Conservation (phyloP, 306 rosid genomes). For the Cicer yamashitae region DNA sequence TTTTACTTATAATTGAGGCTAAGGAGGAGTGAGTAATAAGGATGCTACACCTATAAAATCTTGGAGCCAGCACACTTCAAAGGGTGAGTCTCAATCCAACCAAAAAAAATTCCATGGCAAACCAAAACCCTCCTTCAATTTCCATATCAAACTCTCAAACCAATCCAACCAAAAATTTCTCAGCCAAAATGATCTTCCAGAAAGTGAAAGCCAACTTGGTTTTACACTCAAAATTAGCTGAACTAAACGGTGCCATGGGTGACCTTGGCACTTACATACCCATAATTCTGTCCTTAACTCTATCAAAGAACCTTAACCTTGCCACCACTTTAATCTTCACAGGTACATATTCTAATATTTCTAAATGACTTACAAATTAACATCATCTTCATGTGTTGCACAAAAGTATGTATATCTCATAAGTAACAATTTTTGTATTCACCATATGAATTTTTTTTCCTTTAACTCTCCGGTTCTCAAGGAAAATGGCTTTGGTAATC, state of each 20-base stretch:
- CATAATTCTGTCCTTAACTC: constrained; percentile 59
- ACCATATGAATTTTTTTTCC: neutral
- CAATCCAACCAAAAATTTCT: constrained; percentile 24
- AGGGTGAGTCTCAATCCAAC: constrained; percentile 1
- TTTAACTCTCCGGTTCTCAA: too few relatives aligned
- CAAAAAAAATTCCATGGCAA: constrained; percentile 48
- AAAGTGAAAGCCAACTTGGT: constrained; percentile 57
- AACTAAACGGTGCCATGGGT: constrained; percentile 78
- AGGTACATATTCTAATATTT: constrained; percentile 39
- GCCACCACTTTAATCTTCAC: constrained; percentile 56
- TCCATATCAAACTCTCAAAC: constrained; percentile 38
- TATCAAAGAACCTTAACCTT: constrained; percentile 54
- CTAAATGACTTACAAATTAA: neutral
- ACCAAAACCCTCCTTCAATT: constrained; percentile 43
- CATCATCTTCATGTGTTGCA: neutral
- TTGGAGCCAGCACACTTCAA: neutral
- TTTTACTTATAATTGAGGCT: too few relatives aligned
- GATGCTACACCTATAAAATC: neutral
- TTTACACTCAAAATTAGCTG: constrained; percentile 65
- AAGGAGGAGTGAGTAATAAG: too few relatives aligned
- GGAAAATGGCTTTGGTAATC: too few relatives aligned
- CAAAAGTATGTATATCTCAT: neutral
- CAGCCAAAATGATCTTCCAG: constrained; percentile 16
- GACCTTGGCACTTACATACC: constrained; percentile 83
- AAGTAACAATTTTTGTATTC: neutral